Evolutionary conservation across 495 filamentous ascomycete species (phyloP), one percentile per base, ranked within the genome.

Genomic region (Penicillium desertorum): DNA sequence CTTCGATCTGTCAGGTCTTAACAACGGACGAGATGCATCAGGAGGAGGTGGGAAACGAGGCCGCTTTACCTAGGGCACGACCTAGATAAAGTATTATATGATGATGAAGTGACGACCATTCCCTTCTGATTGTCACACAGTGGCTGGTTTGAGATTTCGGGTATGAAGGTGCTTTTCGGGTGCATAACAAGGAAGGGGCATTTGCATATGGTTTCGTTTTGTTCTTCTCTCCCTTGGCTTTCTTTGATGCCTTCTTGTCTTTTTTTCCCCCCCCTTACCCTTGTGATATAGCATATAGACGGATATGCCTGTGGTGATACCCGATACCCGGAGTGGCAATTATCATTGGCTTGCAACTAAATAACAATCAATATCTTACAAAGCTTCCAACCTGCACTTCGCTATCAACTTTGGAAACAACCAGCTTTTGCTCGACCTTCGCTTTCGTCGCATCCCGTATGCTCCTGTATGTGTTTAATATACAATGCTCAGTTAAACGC

Each of bases 1-100:
- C 57, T 96, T 95, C 61, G 90, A 94, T 59, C 70, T 96, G n/a
- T 83, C 83, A 6, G 82, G 80, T 41, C 60, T 89, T 37, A 78
- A 82, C 23, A 82, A 87, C 58, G 79, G 80, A 12, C 84, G 85
- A 58, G 90, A 92, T 62, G 70, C 80, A 53, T 81, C 81, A 67
- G 86, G 85, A 37, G 81, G 85, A 32, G 81, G 84, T 22, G 81
- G 84, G 25, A 96, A 95, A 78, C 78, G 91, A 56, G 84, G 83
- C 47, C 80, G 89, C 60, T 87, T 88, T 66, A 77, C 77, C 58
- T 92, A 69, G 47, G 30, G 12, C 2, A 32, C 2, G 10, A 10
- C 44, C 51, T 48, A 67, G 81, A 34, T 29, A 27, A 25, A 58
- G 61, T 57, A 66, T 66, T 71, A 62, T 63, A 63, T 59, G 59